Evolutionary conservation across 202 grass and related monocot genomes (phyloP).

Genomic region (Schoenoplectus tabernaemontani): DNA sequence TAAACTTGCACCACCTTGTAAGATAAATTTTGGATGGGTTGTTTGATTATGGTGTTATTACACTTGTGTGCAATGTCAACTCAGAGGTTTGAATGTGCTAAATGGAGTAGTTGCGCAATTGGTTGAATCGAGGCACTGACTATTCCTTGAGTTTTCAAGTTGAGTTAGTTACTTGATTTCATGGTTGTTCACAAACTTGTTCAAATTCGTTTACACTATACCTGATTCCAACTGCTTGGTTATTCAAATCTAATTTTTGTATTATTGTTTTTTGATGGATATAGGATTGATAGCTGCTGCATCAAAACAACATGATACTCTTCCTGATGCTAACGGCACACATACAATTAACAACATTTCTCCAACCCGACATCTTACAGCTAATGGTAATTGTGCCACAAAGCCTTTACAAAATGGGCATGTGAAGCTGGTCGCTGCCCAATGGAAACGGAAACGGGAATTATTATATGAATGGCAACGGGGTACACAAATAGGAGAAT

Average conservation of each 20-base stretch:
- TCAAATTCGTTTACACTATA: background rate
- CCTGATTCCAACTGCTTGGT: background rate
- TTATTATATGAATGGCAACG: slow-evolving; percentile 66
- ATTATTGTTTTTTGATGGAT: slow-evolving; percentile 18
- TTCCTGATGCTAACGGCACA: slow-evolving; percentile 21
- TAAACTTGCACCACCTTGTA: slow-evolving; percentile 23
- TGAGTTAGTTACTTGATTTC: background rate
- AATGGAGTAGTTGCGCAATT: background rate
- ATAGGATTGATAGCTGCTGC: slow-evolving; percentile 75
- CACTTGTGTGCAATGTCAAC: background rate
- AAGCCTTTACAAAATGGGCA: slow-evolving; percentile 51
- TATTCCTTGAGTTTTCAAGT: background rate
- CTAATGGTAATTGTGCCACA: slow-evolving; percentile 34
- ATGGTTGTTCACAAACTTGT: background rate
- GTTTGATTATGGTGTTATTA: background rate
- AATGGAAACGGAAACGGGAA: slow-evolving; percentile 72
- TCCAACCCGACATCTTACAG: slow-evolving; percentile 15
- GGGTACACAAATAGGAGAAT: slow-evolving; percentile 41
- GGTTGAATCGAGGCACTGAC: background rate
- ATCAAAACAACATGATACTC: slow-evolving; percentile 55
- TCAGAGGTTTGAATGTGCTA: background rate
- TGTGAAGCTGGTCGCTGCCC: slow-evolving; percentile 31
- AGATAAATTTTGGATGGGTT: background rate
- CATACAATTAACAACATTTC: background rate
- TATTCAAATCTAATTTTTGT: background rate